These are phyloP conservation scores for Suhomyces xylopsoci DNA, from an alignment of 805 yeast genomes.

Conservation along the genomic window DNA sequence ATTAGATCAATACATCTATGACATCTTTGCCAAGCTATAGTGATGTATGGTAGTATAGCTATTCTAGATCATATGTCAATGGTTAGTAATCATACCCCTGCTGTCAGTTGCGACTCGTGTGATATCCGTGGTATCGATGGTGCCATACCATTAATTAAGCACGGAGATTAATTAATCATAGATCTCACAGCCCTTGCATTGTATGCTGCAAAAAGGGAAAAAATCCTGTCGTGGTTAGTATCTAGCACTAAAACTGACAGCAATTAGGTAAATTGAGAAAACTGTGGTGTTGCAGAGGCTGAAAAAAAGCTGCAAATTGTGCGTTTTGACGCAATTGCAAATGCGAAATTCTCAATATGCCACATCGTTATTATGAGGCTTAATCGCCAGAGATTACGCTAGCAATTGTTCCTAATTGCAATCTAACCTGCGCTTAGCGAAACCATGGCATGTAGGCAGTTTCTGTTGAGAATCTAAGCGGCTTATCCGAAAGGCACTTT, in stretches of 20 bases:
- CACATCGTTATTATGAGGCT: background rate
- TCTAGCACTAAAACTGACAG: background rate
- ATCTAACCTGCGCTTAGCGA: background rate
- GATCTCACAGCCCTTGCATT: background rate
- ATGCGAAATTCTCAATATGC: background rate
- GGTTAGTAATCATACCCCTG: background rate
- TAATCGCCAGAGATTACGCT: background rate
- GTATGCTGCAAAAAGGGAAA: background rate
- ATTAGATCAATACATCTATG: background rate
- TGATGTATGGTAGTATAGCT: background rate
- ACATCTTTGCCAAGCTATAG: background rate
- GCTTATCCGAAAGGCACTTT: background rate
- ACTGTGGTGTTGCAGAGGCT: background rate
- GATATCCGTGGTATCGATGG: background rate
- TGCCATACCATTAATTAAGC: background rate
- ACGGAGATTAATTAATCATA: background rate
- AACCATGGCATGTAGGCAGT: background rate
- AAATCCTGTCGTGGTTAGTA: too few relatives aligned
- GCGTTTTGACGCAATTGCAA: slow-evolving; percentile 1
- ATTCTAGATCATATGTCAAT: background rate
- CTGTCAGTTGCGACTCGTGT: background rate
- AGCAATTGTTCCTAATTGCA: background rate
- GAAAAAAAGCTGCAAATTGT: background rate
- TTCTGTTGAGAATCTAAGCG: background rate
- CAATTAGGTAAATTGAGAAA: background rate